Conservation (phyloP, 441 rosid genomes). For the Syzygium syzygioides region DNA sequence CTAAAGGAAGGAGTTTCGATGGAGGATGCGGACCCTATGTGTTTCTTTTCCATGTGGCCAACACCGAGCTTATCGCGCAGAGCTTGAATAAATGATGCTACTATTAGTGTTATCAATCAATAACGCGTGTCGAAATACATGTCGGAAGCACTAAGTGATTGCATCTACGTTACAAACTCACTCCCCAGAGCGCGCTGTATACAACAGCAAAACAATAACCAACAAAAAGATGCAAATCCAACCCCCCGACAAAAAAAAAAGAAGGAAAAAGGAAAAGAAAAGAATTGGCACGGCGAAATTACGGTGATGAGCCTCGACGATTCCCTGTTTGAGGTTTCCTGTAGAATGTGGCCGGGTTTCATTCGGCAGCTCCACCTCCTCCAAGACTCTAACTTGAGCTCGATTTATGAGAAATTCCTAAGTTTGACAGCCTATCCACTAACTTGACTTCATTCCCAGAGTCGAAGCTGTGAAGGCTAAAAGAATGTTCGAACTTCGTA, state of each 20-base stretch:
- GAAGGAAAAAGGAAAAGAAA: not conserved
- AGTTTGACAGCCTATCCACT: not conserved
- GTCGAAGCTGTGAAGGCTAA: not conserved
- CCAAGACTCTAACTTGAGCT: not conserved
- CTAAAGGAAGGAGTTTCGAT: not conserved
- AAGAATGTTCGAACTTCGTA: not conserved
- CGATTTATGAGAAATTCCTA: not conserved
- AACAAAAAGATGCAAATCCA: not conserved
- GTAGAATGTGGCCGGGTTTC: not conserved
- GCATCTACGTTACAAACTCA: not conserved
- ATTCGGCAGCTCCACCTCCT: not conserved
- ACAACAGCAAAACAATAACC: not conserved
- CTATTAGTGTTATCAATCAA: not conserved
- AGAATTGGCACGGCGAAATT: not conserved
- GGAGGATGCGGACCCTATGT: not conserved
- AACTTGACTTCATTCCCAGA: not conserved
- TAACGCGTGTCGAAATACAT: not conserved
- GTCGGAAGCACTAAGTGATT: not conserved
- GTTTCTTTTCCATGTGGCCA: not conserved
- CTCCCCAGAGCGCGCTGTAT: not conserved
- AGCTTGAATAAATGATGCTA: not conserved
- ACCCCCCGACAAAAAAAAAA: not conserved
- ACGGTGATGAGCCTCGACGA: not conserved
- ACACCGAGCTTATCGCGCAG: not conserved
- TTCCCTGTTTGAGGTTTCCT: not conserved